Evolutionary conservation across 2,329 filamentous ascomycete species (phyloP), one percentile per base, ranked within the genome.

Genomic region (Blumeria hordei): DNA sequence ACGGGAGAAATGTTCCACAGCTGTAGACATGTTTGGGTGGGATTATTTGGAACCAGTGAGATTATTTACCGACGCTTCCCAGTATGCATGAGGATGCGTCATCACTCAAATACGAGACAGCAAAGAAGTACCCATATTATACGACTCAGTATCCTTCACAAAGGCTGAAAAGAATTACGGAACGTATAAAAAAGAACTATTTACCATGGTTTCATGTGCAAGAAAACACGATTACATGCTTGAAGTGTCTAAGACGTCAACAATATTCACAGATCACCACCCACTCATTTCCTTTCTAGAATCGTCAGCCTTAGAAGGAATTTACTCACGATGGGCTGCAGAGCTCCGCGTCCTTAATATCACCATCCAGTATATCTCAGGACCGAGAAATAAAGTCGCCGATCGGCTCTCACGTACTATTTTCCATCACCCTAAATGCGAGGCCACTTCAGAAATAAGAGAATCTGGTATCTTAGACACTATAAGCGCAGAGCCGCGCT

Each of bases 111-210:
- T n/a, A 6, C 39, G 36, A 34, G 36, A 11, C 3, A 12, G 21
- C 14, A 32, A 32, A 9, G 53, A 47, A 45, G 43, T 54, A 16
- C 53, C 37, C 18, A 54, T 54, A 36, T 34, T 54, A 12, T 54
- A 44, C 35, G 43, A 54, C 12, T 54, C 53, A 3, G 11, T 54
- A 11, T 8, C 36, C 4, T 54, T 54, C 16, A 10, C 35, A 3
- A 16, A 21, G n/a, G 7, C 43, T 16, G 21, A 43, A 9, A 36
- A 16, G 33, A 53, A 53, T n/a, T 43, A 43, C 7, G 51, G 51
- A 10, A 53, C 36, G 9, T 53, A 43, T 12, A 37, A 52, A 28
- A 14, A 33, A 16, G 34, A 52, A 52, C 35, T 52, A 28, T 28
- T 28, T 28, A 28, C 1, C 6, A 54, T 54, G 28, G 52, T 54